A percentile compares a stretch with the other conserved stretches of the same genome.
Conservation (phyloP, 257 asterid genomes). For the Eucommia ulmoides region DNA sequence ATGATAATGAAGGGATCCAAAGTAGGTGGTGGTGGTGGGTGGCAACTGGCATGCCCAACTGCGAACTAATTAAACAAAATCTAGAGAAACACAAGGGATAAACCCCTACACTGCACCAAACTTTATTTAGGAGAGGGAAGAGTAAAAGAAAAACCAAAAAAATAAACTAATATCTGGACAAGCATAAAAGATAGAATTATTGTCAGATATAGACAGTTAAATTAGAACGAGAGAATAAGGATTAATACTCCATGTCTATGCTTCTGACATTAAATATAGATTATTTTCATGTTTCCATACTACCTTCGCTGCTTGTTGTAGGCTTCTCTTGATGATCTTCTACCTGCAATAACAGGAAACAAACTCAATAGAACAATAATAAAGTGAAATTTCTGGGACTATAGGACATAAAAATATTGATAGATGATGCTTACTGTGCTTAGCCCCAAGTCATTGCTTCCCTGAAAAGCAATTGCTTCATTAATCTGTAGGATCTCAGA, state of each 20-base stretch:
- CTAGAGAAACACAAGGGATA: too few relatives aligned
- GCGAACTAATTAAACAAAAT: too few relatives aligned
- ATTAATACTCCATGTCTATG: neutral
- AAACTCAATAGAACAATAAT: neutral
- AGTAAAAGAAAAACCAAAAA: too few relatives aligned
- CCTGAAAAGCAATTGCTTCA: conserved; percentile 67
- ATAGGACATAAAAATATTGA: conserved; percentile 7
- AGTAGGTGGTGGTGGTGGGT: too few relatives aligned
- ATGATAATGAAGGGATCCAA: too few relatives aligned
- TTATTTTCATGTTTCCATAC: conserved; percentile 3
- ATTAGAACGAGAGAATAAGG: too few relatives aligned
- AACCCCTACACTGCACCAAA: too few relatives aligned
- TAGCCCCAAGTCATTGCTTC: conserved; percentile 39
- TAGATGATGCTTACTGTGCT: conserved; percentile 35
- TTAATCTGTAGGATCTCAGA: conserved; percentile 86
- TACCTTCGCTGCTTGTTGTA: conserved; percentile 54
- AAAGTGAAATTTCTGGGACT: neutral
- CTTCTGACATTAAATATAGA: neutral
- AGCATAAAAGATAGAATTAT: neutral
- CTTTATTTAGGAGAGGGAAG: neutral
- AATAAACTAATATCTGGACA: too few relatives aligned
- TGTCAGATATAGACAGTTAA: neutral
- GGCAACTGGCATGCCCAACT: too few relatives aligned
- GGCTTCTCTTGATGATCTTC: conserved; percentile 41
- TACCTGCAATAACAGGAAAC: conserved; percentile 27